phyloP scores from a whole-genome alignment of 371 early-diverging fungal species.

The Amoeboaphelidium occidentale region DNA sequence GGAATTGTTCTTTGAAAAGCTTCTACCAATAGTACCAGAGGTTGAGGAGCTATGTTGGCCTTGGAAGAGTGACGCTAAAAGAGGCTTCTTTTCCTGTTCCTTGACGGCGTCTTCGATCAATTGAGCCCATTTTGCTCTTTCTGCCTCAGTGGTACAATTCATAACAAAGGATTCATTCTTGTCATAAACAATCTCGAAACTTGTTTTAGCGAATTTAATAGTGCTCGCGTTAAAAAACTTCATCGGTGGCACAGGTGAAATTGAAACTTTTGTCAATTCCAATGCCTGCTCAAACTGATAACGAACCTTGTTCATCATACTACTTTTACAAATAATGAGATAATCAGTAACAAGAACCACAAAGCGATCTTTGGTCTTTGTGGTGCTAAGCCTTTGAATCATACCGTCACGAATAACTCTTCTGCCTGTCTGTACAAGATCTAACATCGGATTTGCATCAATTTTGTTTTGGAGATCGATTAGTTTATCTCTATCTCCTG shows the following conservation, averaged over 20 bases:
- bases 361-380: conserved; percentile 17
- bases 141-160: not conserved
- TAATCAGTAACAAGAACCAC: conserved; percentile 14
- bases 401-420: conserved; percentile 16
- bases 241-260: not conserved
- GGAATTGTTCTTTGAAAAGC: not conserved
- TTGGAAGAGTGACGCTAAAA: not conserved
- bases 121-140: not conserved
- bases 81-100: not conserved
- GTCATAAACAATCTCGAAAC: not conserved
- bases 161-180: not conserved
- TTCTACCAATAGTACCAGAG: not conserved
- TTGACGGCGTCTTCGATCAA: not conserved
- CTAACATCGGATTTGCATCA: conserved; percentile 13
- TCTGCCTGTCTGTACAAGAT: conserved; percentile 8
- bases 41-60: not conserved
- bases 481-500: conserved; percentile 16
- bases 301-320: not conserved
- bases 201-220: not conserved
- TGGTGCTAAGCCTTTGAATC: conserved; percentile 4
- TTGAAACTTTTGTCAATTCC: not conserved
- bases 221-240: not conserved
- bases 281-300: not conserved
- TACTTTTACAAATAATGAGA: conserved; percentile 14
- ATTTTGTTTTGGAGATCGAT: conserved; percentile 11